Evolutionary conservation across 2,329 filamentous ascomycete species (phyloP), one percentile per base, ranked within the genome.

Genomic region (Alternaria triticimaculans): DNA sequence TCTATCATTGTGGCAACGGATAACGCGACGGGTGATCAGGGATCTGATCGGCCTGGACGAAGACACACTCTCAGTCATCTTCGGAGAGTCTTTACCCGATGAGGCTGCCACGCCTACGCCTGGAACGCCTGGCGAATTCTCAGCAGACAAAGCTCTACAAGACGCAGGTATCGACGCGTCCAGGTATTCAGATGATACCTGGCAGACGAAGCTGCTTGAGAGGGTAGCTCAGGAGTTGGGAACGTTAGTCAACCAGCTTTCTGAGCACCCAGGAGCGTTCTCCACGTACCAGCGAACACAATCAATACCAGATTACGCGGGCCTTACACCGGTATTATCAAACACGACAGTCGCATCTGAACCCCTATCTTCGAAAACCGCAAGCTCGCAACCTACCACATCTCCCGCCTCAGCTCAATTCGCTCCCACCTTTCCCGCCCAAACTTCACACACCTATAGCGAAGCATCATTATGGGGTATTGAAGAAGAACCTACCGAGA

Each of bases 21-120:
- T 98, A 54, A 97, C 95, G 3, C 88, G 92, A 62, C 93, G 90
- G 72, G 91, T 98, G 26, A 93, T 99, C 71, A 88, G 90, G 56
- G 94, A 97, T 76, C 82, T 99, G 46, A 92, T 98, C 77, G 95
- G 95, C 9, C 92, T 99, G 59, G 94, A 98, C 72, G 93, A 97
- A 67, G 87, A 88, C 54, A 84, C 96, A 20, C 86, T 99, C 9
- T 92, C 92, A 0, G 89, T 97, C 54, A 89, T 99, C 9, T 90
- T 98, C 60, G 96, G 96, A 12, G 94, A 97, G 77, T 84, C 88
- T 3, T 81, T 97, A 23, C 89, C 90, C 3, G 76, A 81, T 44
- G 82, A 83, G 50, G 75, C 72, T 11, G 59, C 59, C 28, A 66
- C 68, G 8, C 60, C 68, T 10, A 67, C 68, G 14, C 33, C 63